Base-by-base conservation (phyloP, 1,284 basidiomycete genomes). In the Leccinum holopus region DNA sequence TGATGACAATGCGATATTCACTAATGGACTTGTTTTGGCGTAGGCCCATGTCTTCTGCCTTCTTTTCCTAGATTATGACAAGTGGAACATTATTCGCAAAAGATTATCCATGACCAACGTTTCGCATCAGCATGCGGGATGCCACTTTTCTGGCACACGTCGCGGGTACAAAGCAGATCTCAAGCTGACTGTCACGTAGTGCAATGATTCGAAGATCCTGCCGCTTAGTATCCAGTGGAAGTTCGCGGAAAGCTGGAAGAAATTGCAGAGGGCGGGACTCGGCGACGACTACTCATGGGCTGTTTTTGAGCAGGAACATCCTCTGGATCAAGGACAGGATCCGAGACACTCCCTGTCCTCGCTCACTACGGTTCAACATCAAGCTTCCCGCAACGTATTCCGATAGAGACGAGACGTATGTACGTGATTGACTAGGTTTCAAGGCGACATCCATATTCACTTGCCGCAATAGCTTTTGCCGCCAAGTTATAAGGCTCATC, bases 401-500 rank as follows among this genome's bases (percentile, higher is more conserved):
- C 2, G 81, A 84, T 59, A 82, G 84, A 35, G 81, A 78, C 35
- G 80, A 80, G 58, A 81, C 78, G 16, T 88, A 85, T 76, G 88
- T 90, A 65, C 68, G 84, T 81, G 59, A 32, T 52, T 21, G 41
- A n/a, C 7, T 35, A 35, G 53, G 57, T 53, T 52, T 47, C 53
- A 59, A 60, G n/a, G 8, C 25, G 55, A 30, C 37, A 58, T 64
- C 14, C 53, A 25, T 49, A 57, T 64, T 60, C 58, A 57, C 32
- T 58, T 57, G 55, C 11, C 58, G 56, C 49, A 30, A 56, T 63
- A 88, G 86, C 77, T 81, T 60, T 77, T 90, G 37, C 88, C 89
- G 32, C 87, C 88, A 1, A 86, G 82, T 18, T 88, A 84, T 68
- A 76, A 82, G 61, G 82, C 84, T 21, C 84, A 84, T 66, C 78